phyloP scores from a whole-genome alignment of 345 rosid genomes.

The Triadica sebifera region DNA sequence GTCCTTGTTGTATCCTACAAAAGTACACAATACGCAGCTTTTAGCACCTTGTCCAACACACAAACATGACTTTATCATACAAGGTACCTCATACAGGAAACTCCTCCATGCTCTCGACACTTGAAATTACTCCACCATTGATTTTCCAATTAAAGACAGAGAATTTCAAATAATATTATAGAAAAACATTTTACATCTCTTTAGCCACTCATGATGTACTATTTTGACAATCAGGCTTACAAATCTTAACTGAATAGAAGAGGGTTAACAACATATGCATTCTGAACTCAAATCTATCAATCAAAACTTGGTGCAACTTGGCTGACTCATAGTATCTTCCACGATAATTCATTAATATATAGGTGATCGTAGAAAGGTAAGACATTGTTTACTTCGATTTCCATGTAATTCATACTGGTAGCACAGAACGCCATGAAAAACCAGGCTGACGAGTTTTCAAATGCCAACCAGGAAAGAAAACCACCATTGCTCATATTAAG shows the following conservation, averaged over 20 bases:
- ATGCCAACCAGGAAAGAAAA: not conserved
- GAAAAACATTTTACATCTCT: too few relatives aligned
- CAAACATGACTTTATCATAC: not conserved
- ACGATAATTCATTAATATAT: not conserved
- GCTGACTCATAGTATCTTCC: not conserved
- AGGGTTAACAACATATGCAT: not conserved
- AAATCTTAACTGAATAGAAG: not conserved
- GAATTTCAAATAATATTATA: not conserved
- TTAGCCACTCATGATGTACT: too few relatives aligned
- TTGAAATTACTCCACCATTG: not conserved
- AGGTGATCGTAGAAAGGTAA: not conserved
- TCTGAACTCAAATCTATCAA: not conserved
- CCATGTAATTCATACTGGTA: not conserved
- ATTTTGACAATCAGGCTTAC: not conserved
- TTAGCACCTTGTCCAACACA: not conserved
- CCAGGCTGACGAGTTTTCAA: not conserved
- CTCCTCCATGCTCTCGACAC: not conserved
- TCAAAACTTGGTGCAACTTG: not conserved
- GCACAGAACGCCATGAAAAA: not conserved
- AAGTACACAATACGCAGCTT: not conserved
- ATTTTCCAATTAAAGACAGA: not conserved
- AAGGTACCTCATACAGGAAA: not conserved
- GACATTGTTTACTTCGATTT: not conserved
- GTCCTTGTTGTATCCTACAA: conserved; percentile 29
- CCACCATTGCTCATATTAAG: not conserved